These are phyloP conservation scores for Sanghuangporus weigelae DNA, from an alignment of 1,284 basidiomycete genomes.

Conservation along the genomic window DNA sequence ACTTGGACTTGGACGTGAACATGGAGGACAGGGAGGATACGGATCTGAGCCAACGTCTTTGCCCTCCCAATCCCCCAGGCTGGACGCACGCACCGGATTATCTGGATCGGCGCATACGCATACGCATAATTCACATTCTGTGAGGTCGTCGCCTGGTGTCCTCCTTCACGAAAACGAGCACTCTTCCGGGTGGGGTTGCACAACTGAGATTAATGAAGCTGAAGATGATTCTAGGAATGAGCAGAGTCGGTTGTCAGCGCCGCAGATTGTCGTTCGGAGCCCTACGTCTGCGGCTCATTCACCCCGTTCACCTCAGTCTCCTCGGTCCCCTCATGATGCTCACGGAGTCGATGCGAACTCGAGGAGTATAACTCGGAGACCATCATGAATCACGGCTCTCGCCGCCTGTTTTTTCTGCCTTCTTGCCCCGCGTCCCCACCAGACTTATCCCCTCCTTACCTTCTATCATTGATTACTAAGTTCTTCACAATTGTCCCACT, in stretches of 20 bases:
- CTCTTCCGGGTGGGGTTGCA: too few relatives aligned
- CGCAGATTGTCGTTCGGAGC: slow-evolving; percentile 5
- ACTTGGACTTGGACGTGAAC: too few relatives aligned
- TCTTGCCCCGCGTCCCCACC: too few relatives aligned
- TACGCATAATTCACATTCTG: not conserved
- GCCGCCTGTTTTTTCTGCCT: too few relatives aligned
- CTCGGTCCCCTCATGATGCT: too few relatives aligned
- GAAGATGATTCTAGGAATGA: not conserved
- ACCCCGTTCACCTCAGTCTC: too few relatives aligned
- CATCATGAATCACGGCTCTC: not conserved
- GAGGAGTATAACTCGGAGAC: not conserved
- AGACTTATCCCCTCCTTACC: too few relatives aligned
- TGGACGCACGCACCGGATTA: not conserved
- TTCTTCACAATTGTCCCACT: not conserved
- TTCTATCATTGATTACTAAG: too few relatives aligned
- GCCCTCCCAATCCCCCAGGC: not conserved
- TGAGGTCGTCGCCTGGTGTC: not conserved
- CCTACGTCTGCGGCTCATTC: not conserved
- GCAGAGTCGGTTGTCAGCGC: not conserved
- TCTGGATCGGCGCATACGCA: not conserved
- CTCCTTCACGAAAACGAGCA: not conserved
- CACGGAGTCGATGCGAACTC: too few relatives aligned
- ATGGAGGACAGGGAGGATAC: too few relatives aligned
- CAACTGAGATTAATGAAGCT: not conserved
- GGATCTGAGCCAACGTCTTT: not conserved